Base-by-base conservation (phyloP, 345 rosid species). In the Hibiscus trionum region DNA sequence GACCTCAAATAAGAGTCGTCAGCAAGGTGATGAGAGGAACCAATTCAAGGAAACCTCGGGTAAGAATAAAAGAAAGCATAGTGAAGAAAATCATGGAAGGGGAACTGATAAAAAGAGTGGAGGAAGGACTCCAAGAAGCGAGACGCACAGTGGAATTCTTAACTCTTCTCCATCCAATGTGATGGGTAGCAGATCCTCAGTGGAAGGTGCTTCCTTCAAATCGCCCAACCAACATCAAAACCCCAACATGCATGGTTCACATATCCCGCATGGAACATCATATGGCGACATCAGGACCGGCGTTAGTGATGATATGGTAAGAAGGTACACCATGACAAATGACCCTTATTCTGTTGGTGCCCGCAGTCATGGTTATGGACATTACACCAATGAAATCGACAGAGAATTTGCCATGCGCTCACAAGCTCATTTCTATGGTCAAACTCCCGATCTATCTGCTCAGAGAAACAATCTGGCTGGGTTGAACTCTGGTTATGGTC, bases 351-450 rank as follows among this genome's bases (percentile, higher is more conserved):
- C 69, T 8, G 73, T 42, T 46, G 86, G 84, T 69, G 52, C 65
- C 67, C 77, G 61, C 58, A 63, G 61, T 26, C 69, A 61, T 65
- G 80, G 69, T 53, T 76, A 77, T 73, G 75, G 82, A 78, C 77
- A 81, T 10, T 71, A 76, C 50, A 16, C 11, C 24, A 5, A 70
- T 5, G 83, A 79, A 17, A 17, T 49, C 1, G 80, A n/a, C 52
- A 76, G 83, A 77, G 84, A 72, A 7, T 42, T 59, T 1, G 79
- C 47, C 5, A 6, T 77, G 24, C 79, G 72, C n/a, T 52, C 83
- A 11, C 84, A 71, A 69, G 64, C 70, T 49, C 85, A 26, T 27
- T 71, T 27, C 1, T 79, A 80, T 39, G 87, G 88, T 12, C 84
- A 71, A 21, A 75, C 71, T 29, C 72, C 76, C 21, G 78, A 44